Evolutionary conservation across 108 stramenopile species (phyloP), one percentile per base, ranked within the genome.

Genomic region (Skeletonema grethae): DNA sequence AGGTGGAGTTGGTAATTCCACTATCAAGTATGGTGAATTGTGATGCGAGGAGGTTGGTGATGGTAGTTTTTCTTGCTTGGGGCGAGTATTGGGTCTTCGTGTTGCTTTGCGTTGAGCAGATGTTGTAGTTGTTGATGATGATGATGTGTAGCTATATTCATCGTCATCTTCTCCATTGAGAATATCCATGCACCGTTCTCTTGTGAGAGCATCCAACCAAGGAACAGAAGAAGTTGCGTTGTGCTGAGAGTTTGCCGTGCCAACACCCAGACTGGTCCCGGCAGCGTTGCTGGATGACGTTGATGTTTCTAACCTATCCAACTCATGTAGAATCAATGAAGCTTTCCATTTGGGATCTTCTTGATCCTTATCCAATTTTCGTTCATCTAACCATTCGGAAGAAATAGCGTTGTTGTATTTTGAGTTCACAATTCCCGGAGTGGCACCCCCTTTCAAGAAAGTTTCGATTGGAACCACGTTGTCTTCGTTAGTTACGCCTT

Each of bases 181-280:
- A 22, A 85, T 77, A 45, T 89, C 67, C 29, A 84, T 46, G 57
- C 89, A 90, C 11, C 86, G 77, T 43, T 88, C 76, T 43, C 69
- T 81, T 11, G 89, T 85, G 13, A 91, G 69, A 13, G 60, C 69
- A 73, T 95, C 93, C 50, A 95, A 61, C 93, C 93, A 95, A 12
- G 90, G 82, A 3, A 90, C 84, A 6, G 46, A 48, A 18, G 67
- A 30, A 25, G 67, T 32, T 31, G 59, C 36, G 13, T 5, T 29
- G 7, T 39, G 20, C n/a, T 60, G 59, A 30, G 59, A n/a, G 5
- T 24, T n/a, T 16, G 65, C 24, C 12, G 32, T 65, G 12, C 18
- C 64, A 28, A 29, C 55, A 5, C 34, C 45, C 2, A 30, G 13
- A 57, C 63, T 25, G 10, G 65, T 8, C 13, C 53, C 39, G 18